phyloP scores from a whole-genome alignment of 1,284 basidiomycete genomes.

The Moesziomyces globuligerus region DNA sequence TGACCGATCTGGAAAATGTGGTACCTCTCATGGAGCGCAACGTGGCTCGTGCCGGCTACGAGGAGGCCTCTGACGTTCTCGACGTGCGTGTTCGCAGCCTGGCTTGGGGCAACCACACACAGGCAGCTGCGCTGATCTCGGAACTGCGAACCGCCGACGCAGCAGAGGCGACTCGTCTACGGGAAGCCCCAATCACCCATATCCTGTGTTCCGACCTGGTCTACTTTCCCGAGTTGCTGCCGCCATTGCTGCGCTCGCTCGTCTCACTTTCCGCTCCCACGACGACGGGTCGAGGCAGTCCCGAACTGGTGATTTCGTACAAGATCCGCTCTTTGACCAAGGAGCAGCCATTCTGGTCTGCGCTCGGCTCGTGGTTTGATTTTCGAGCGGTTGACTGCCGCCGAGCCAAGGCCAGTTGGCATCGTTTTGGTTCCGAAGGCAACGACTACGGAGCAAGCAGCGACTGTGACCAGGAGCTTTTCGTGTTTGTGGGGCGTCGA shows the following conservation, averaged over 20 bases:
- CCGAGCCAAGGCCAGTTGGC: slow-evolving; percentile 14
- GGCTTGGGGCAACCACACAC: slow-evolving; percentile 55
- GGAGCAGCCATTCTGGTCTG: slow-evolving; percentile 82
- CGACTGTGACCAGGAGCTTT: slow-evolving; percentile 50
- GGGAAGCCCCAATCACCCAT: slow-evolving; percentile 43
- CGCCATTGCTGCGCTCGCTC: slow-evolving; percentile 60
- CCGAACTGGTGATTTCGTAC: slow-evolving; percentile 69
- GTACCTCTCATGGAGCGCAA: slow-evolving; percentile 61
- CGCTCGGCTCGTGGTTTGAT: slow-evolving; percentile 83
- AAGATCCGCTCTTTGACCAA: slow-evolving; percentile 80
- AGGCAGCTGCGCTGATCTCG: slow-evolving; percentile 26
- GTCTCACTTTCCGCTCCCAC: slow-evolving; percentile 45
- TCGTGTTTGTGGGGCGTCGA: slow-evolving; percentile 55
- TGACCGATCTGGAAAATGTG: slow-evolving; percentile 64
- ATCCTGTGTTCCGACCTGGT: slow-evolving; percentile 65
- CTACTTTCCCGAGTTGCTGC: slow-evolving; percentile 64
- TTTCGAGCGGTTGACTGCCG: slow-evolving; percentile 73
- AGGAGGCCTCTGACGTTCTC: slow-evolving; percentile 9
- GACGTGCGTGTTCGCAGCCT: slow-evolving; percentile 41
- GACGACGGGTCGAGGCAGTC: slow-evolving; percentile 6
- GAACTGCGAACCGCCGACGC: slow-evolving; percentile 5
- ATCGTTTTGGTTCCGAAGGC: slow-evolving; percentile 29
- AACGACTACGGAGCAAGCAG: slow-evolving; percentile 23
- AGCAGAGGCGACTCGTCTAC: background rate
- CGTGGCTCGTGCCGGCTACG: slow-evolving; percentile 26